phyloP scores from a whole-genome alignment of 2,329 filamentous ascomycete genomes.

The Xylaria sp. region DNA sequence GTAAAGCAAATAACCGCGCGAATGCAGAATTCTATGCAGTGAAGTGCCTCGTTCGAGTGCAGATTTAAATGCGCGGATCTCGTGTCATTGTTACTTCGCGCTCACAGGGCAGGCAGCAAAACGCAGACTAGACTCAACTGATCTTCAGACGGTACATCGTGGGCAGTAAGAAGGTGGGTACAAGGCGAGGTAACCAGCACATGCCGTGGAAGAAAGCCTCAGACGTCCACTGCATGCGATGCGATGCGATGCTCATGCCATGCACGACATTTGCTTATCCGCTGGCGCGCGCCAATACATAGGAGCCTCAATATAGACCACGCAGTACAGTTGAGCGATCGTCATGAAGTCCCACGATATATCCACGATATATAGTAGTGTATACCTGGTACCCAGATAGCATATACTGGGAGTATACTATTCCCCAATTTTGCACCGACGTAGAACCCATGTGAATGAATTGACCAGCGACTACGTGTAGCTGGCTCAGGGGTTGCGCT shows the following conservation, averaged over 20 bases:
- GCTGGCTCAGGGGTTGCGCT: background rate
- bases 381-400: background rate
- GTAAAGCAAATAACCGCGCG: conserved; percentile 42
- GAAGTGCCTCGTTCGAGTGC: conserved; percentile 35
- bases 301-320: conserved; percentile 34
- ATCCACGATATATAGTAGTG: background rate
- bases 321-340: conserved; percentile 9
- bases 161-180: conserved; percentile 43
- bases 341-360: conserved; percentile 6
- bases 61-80: conserved; percentile 43
- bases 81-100: conserved; percentile 48
- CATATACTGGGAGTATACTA: background rate
- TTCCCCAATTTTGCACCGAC: background rate
- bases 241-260: conserved; percentile 45
- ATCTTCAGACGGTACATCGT: conserved; percentile 39
- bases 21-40: conserved; percentile 48
- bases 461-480: background rate
- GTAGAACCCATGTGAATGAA: background rate
- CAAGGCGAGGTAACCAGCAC: conserved; percentile 42
- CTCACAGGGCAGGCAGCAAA: conserved; percentile 22
- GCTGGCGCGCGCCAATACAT: conserved; percentile 35
- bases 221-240: conserved; percentile 47
- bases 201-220: conserved; percentile 48
- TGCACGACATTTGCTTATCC: conserved; percentile 48
- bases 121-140: conserved; percentile 24